Evolutionary conservation across 1,284 basidiomycete species (phyloP), one percentile per base, ranked within the genome.

Genomic region (Chondrostereum purpureum): DNA sequence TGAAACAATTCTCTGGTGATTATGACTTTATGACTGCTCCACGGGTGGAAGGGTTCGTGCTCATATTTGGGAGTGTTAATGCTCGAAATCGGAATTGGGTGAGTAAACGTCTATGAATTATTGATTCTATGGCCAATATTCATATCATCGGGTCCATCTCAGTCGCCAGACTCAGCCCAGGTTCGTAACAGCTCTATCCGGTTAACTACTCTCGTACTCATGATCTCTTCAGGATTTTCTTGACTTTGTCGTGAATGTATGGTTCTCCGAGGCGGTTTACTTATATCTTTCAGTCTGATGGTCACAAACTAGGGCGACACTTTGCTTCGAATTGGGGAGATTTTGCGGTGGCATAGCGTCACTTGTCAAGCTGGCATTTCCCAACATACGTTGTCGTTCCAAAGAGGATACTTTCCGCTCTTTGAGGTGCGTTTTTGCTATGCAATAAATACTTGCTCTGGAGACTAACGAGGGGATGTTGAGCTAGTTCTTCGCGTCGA

Each of bases 401-500:
- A 84, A 51, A 62, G 69, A 16, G 77, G 73, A 0, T 74, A 75
- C 48, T 58, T 85, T 11, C 78, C 76, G 0, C 50, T 85, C 11
- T 60, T 87, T 16, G 69, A 74, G 44, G 82, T 83, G 53, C 33
- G 69, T 49, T 13, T 17, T n/a, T n/a, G n/a, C n/a, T n/a, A n/a
- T n/a, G n/a, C n/a, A n/a, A n/a, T n/a, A n/a, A n/a, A n/a, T n/a
- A n/a, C n/a, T n/a, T n/a, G n/a, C n/a, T n/a, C n/a, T n/a, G n/a
- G n/a, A n/a, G n/a, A n/a, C n/a, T n/a, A n/a, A n/a, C n/a, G n/a
- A n/a, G n/a, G n/a, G n/a, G n/a, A n/a, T n/a, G n/a, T n/a, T n/a
- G n/a, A n/a, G 24, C 17, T 42, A 85, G 79, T 83, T 81, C 52
- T 60, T 82, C 20, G 72, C 82, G 0, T 84, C 80, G 1, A 74